Base-by-base conservation (phyloP, 2,329 filamentous ascomycete genomes). In the Ilyonectria sp. region DNA sequence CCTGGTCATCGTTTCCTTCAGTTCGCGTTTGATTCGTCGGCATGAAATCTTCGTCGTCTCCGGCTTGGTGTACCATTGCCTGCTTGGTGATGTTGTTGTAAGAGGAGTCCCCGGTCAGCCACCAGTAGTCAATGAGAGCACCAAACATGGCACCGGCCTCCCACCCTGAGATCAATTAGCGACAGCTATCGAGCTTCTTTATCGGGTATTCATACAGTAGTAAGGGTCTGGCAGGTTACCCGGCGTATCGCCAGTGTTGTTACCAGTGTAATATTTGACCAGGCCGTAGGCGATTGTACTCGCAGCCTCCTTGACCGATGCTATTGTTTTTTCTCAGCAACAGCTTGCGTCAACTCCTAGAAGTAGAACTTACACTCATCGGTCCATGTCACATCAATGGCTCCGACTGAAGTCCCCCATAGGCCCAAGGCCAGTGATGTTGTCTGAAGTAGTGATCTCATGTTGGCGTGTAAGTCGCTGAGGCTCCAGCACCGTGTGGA, bases 1-100 rank as follows among this genome's bases (percentile, higher is more conserved):
- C 91, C 79, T 94, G 92, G 74, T 94, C 92, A 70, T 94, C 92
- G 80, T 93, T 94, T 70, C 91, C 91, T 68, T 87, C 80, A 2
- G 86, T 86, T 54, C 83, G 79, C 7, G 89, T 90, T 78, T 91
- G 89, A 79, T 91, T 92, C n/a, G 79, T 76, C 3, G 91, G 91
- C 90, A 92, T 91, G 77, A 86, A 92, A 76, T 92, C 88, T 13
- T 78, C 75, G 68, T 89, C 85, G n/a, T 85, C 80, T 44, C 89
- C 88, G 37, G 83, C 85, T 77, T 93, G 91, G 74, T 90, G 88
- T 8, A 89, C 74, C 73, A 93, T 75, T 2, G 86, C 91, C 75
- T 91, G 84, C 19, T 81, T 84, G 2, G 87, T 87, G 40, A 89
- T 83, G 10, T 85, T 80, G 76, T 91, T 91, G 81, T 93, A 93